Conservation (phyloP, 2,329 filamentous ascomycete species). For the Fusarium buharicum region DNA sequence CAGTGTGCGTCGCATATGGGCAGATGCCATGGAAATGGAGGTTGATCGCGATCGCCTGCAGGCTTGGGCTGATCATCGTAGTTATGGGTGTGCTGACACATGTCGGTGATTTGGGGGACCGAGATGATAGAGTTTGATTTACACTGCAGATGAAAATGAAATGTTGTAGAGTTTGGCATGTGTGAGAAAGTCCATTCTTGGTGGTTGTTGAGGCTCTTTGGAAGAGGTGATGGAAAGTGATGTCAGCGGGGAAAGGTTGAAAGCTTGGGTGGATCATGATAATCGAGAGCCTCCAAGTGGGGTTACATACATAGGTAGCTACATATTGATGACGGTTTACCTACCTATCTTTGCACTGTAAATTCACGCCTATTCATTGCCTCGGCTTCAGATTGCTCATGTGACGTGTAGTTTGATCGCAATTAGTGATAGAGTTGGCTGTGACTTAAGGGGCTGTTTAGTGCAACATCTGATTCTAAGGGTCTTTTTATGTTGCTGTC, state of each 20-base stretch:
- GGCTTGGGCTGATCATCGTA: constrained; percentile 4
- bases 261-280: constrained; percentile 22
- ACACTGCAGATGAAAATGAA: not conserved
- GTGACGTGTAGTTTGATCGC: constrained; percentile 18
- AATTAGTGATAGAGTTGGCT: not conserved
- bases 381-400: constrained; percentile 19
- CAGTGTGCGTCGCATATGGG: constrained; percentile 84
- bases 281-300: constrained; percentile 29
- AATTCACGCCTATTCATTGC: not conserved
- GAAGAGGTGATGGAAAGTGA: constrained; percentile 22
- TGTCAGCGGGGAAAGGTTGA: constrained; percentile 29
- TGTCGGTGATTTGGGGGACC: not conserved
- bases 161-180: not conserved
- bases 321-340: too few relatives aligned
- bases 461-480: constrained; percentile 12
- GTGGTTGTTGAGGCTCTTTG: constrained; percentile 12
- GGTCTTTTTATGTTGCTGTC: constrained; percentile 22
- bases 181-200: constrained; percentile 8
- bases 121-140: not conserved
- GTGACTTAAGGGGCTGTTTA: not conserved
- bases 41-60: not conserved
- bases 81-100: constrained; percentile 25
- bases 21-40: constrained; percentile 73
- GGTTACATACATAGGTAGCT: not conserved
- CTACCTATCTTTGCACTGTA: too few relatives aligned